Evolutionary conservation across 2,329 filamentous ascomycete species (phyloP), one percentile per base, ranked within the genome.

Genomic region (Botryotinia globosa): DNA sequence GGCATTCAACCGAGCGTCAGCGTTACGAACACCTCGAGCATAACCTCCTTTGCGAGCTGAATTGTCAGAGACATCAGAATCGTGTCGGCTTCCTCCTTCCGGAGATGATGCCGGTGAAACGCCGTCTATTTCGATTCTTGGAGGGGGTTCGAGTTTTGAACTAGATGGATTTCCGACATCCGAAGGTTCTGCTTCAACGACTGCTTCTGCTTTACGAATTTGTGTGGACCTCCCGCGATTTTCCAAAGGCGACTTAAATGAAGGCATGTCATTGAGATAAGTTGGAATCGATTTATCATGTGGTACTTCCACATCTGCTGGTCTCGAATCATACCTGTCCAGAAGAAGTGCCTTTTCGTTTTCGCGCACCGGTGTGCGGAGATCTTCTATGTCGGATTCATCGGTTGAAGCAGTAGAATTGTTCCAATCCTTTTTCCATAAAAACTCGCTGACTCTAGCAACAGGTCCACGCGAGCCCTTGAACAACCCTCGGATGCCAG

Each of bases 401-500:
- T 86, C 85, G 9, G 85, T 87, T 20, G 82, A 65, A 81, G 85
- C 71, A 81, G 84, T 65, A 79, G 83, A 75, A 80, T 72, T 82
- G 83, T 75, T 83, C 82, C 20, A 79, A 45, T 91, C 89, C 77
- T 86, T 88, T 76, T 86, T 87, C 81, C 89, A 84, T 34, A 91
- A 86, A 61, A 87, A 84, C 67, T 89, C 88, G 25, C 88, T 87
- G 48, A 91, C 85, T 77, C 87, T 88, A 0, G 87, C 86, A 12
- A 90, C 85, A 77, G 91, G 89, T 74, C 85, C 89, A 72, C 92
- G 87, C 67, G 89, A 88, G 4, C 90, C 91, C 82, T 94, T 95
- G 82, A 97, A 91, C 65, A 97, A 90, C 10, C 91, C 89, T 59
- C 90, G 88, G 14, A 94, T 85, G 51, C 88, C 89, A 16, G 88